These are phyloP conservation scores for Catenaria anguillulae DNA, from an alignment of 371 early-diverging fungal genomes.

Conservation along the genomic window DNA sequence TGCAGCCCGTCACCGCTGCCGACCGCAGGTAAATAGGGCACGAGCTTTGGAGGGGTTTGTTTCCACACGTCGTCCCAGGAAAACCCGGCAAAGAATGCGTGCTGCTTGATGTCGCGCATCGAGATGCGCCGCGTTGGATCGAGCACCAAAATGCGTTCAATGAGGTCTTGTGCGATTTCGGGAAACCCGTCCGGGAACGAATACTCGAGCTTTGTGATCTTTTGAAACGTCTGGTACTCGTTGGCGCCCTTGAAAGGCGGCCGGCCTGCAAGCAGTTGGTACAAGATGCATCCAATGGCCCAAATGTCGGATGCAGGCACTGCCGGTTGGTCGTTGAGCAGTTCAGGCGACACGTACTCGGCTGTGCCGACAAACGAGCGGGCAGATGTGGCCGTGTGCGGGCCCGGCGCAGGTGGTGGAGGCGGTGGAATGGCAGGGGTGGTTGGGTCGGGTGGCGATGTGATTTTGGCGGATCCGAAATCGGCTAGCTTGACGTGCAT, in stretches of 20 bases:
- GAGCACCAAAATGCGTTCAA: slow-evolving; percentile 50
- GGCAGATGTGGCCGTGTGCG: too few relatives aligned
- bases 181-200: slow-evolving; percentile 58
- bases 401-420: too few relatives aligned
- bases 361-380: slow-evolving; percentile 95
- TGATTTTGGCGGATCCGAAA: slow-evolving; percentile 91
- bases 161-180: slow-evolving; percentile 45
- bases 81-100: slow-evolving; percentile 77
- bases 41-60: slow-evolving; percentile 33
- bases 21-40: neutral
- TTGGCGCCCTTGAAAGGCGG: slow-evolving; percentile 94
- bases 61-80: slow-evolving; percentile 53
- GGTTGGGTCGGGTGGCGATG: neutral
- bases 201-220: slow-evolving; percentile 73
- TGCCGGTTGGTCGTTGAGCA: slow-evolving; percentile 71
- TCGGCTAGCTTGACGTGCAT: slow-evolving; percentile 91
- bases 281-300: slow-evolving; percentile 96
- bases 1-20: too few relatives aligned
- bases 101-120: slow-evolving; percentile 58
- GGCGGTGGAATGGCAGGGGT: too few relatives aligned
- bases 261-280: slow-evolving; percentile 78
- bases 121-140: slow-evolving; percentile 58
- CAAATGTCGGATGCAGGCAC: slow-evolving; percentile 81
- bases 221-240: slow-evolving; percentile 92
- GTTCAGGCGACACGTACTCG: slow-evolving; percentile 92